Conservation (phyloP, 495 filamentous ascomycete species). For the Parathielavia hyrcaniae region DNA sequence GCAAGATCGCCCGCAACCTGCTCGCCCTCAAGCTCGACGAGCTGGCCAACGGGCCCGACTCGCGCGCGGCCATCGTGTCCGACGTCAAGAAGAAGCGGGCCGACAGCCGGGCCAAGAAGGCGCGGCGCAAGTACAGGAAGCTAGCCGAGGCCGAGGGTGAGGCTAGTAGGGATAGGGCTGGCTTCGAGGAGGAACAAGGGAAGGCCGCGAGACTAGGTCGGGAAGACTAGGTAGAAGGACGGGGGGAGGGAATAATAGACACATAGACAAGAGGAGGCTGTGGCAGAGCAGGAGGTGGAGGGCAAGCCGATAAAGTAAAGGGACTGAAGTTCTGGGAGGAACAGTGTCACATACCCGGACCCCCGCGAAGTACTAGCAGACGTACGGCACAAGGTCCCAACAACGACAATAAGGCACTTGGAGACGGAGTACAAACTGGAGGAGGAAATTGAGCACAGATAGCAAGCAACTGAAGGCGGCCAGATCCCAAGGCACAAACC, state of each 20-base stretch:
- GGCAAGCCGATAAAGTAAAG: background rate
- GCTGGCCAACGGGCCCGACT: conserved; percentile 45
- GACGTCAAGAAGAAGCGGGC: conserved; percentile 43
- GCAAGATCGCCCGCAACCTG: conserved; percentile 72
- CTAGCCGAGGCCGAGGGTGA: conserved; percentile 38
- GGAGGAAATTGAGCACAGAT: too few relatives aligned
- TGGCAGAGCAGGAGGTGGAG: background rate
- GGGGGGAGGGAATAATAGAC: background rate
- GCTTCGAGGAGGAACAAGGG: background rate
- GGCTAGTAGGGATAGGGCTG: conserved; percentile 12
- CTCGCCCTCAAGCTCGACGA: conserved; percentile 74
- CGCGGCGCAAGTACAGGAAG: conserved; percentile 44
- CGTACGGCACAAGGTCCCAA: too few relatives aligned
- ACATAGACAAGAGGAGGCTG: background rate
- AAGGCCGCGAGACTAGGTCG: background rate
- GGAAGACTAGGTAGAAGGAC: background rate
- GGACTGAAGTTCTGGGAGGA: background rate
- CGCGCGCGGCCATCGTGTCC: conserved; percentile 38
- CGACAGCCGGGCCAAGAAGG: conserved; percentile 47
- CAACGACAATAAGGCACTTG: background rate
- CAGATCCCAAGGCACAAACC: too few relatives aligned
- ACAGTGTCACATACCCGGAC: background rate
- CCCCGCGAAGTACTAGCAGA: too few relatives aligned
- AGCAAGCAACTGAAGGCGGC: background rate
- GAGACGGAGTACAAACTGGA: background rate